Base-by-base conservation (phyloP, 331 rosid genomes). In the Rosa hybrid region DNA sequence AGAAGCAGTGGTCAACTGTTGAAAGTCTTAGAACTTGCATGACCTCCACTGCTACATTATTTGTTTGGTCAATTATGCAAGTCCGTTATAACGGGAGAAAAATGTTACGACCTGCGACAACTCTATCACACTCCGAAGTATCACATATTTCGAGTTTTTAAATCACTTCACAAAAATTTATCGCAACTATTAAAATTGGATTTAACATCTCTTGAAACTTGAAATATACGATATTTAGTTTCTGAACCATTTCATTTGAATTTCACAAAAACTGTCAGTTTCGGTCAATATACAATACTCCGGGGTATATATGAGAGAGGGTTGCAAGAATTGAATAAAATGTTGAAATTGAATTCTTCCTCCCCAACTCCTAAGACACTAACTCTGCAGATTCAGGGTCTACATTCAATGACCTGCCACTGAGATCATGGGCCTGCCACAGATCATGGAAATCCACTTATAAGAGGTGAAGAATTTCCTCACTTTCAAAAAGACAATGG, bases 401-500 rank as follows among this genome's bases (percentile, higher is more conserved):
- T 45, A 7, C 18, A 21, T 44, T 44, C 41, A 71, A 71, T 71
- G 76, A 46, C 60, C 42, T 71, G 42, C 53, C 50, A 56, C 53
- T 11, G 7, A 56, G 68, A 74, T 74, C 68, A 74, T 74, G 78
- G 78, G 51, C 25, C 59, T 76, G 45, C 79, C 56, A 45, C 60
- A 50, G 46, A 49, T 38, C 53, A 56, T 53, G 50, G 68, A 56
- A 51, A 74, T 64, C 62, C 48, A 76, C 8, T 27, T 46, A 42
- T 10, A n/a, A 38, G 44, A 42, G 27, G 57, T 44, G 54, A 75
- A 74, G 53, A 41, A 21, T 70, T 39, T 45, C 30, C 49, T 70
- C 49, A 44, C 74, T 45, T 44, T 45, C n/a, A 42, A 68, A 68
- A 68, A 18, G 50, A 17, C 72, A 0, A 68, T 41, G 50, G 72